Conservation (phyloP, 371 early-diverging fungal genomes). For the Mucor velutinosus region DNA sequence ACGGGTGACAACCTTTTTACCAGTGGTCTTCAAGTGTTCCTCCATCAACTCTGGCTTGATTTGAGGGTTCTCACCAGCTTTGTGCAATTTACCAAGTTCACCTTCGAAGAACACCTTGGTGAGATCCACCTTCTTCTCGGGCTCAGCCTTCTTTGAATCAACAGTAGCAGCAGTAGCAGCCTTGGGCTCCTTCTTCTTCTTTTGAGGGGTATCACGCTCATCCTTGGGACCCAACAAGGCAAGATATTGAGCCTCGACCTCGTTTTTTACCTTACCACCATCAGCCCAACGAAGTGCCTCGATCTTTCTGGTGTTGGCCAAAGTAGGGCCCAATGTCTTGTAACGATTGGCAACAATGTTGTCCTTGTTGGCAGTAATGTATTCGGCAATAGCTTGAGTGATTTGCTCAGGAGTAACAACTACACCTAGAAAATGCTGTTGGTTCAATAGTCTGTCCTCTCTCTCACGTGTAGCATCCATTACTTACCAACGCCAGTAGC, state of each 20-base stretch:
- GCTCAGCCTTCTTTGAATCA: conserved; percentile 49
- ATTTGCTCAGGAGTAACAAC: conserved; percentile 76
- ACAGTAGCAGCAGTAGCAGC: conserved; percentile 32
- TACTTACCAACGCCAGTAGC: conserved; percentile 89
- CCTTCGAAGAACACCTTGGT: conserved; percentile 84
- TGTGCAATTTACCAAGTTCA: conserved; percentile 92
- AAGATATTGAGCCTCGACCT: conserved; percentile 82
- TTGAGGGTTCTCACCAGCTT: conserved; percentile 98
- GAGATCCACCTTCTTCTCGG: conserved; percentile 26
- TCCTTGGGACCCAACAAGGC: conserved; percentile 94
- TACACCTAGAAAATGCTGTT: conserved; percentile 35
- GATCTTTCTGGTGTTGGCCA: conserved; percentile 72
- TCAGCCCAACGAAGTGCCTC: conserved; percentile 90
- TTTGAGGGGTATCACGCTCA: conserved; percentile 84
- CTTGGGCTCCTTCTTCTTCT: conserved; percentile 63
- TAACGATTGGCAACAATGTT: conserved; percentile 84
- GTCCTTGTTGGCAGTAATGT: conserved; percentile 69
- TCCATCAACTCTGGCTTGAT: conserved; percentile 90
- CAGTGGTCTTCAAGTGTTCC: conserved; percentile 93
- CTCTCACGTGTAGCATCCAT: background rate
- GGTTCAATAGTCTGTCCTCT: background rate
- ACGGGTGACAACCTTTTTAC: conserved; percentile 95
- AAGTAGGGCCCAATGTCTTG: conserved; percentile 71
- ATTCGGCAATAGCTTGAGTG: conserved; percentile 50
- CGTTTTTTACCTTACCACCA: conserved; percentile 81